Evolutionary conservation across 2,329 filamentous ascomycete genomes (phyloP), one percentile per base, ranked within the genome.

Genomic region (Beauveria sp.): DNA sequence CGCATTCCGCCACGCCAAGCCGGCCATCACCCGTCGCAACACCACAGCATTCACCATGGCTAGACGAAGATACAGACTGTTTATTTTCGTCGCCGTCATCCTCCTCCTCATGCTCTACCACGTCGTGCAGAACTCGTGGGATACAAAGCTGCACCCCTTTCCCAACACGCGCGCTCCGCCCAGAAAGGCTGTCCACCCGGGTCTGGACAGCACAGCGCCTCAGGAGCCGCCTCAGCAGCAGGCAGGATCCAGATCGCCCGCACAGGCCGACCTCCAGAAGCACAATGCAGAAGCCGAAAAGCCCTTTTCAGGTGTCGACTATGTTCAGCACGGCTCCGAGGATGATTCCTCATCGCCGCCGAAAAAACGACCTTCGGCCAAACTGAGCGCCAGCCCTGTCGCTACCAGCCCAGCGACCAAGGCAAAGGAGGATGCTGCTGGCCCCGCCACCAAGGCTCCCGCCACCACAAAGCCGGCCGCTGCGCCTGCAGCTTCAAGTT

Each of bases 41-140:
- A 14, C 18, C 54, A 46, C 34, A 26, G 9, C 47, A n/a, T 14
- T 47, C 66, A 72, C 68, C 67, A 85, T 88, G 80, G 72, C 83
- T 62, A 82, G 86, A 57, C 78, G 86, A 67, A 78, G 85, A 70
- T 87, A 87, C 68, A 81, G 86, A 63, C 76, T 86, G 62, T 85
- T 87, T 64, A 71, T 84, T 40, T 70, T 84, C 63, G 80, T 81
- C 66, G 79, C 84, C 60, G 72, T 82, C 64, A 70, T 86, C 61
- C 72, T 84, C 55, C 72, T 85, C 55, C 75, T 87, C 63, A 76
- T 83, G 58, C 72, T 85, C 57, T 81, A 81, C 68, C 80, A 80
- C 63, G 71, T 79, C 61, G 72, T 75, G 45, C 72, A 75, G 61
- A 79, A 75, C 65, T 75, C 77, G 34, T 75, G 73, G 73, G 67